These are phyloP conservation scores for Candida jianshihensis DNA, from an alignment of 805 yeast genomes.

Conservation along the genomic window DNA sequence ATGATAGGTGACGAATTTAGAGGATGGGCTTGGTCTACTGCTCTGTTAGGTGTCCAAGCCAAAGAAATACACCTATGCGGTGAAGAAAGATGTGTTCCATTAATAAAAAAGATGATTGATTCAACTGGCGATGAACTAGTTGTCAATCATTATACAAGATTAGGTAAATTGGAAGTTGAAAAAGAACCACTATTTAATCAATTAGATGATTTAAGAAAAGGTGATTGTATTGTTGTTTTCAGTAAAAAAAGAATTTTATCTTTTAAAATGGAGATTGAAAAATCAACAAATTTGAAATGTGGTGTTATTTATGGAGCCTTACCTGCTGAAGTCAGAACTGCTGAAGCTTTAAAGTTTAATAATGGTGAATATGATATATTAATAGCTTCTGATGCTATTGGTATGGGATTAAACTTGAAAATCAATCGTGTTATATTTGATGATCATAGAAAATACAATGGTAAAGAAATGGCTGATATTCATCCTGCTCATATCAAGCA, in stretches of 20 bases:
- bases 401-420: slow-evolving; percentile 91
- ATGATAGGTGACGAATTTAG: slow-evolving; percentile 77
- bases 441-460: slow-evolving; percentile 63
- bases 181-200: slow-evolving; percentile 27
- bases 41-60: slow-evolving; percentile 79
- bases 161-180: slow-evolving; percentile 64
- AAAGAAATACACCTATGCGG: slow-evolving; percentile 91
- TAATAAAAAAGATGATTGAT: slow-evolving; percentile 50
- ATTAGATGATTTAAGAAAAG: slow-evolving; percentile 41
- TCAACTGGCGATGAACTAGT: slow-evolving; percentile 76
- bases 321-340: slow-evolving; percentile 90
- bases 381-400: slow-evolving; percentile 95
- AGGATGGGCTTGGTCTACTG: slow-evolving; percentile 95
- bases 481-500: slow-evolving; percentile 73
- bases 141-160: slow-evolving; percentile 64
- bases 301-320: slow-evolving; percentile 92
- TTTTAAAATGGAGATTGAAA: slow-evolving; percentile 64
- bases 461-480: slow-evolving; percentile 39
- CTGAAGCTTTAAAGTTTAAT: slow-evolving; percentile 77
- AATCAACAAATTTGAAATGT: slow-evolving; percentile 53
- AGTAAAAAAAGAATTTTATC: slow-evolving; percentile 67
- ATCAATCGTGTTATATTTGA: slow-evolving; percentile 77
- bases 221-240: slow-evolving; percentile 89
- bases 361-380: slow-evolving; percentile 72
- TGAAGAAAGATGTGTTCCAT: slow-evolving; percentile 74